Base-by-base conservation (phyloP, 2,329 filamentous ascomycete species). In the Phoma herbarum region DNA sequence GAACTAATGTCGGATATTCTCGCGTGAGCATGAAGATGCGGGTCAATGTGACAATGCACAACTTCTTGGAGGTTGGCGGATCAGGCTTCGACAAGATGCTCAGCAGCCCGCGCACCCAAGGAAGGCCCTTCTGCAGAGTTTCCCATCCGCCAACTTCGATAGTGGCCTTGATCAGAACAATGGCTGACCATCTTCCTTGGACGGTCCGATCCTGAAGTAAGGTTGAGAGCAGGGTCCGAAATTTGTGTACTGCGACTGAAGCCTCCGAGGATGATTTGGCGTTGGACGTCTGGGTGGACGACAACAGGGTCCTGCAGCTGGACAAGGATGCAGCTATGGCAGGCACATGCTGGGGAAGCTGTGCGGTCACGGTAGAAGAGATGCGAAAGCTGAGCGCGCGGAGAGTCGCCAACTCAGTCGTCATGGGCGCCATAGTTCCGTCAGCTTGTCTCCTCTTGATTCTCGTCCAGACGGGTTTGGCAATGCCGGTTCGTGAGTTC, bases 91-190 rank as follows among this genome's bases (percentile, higher is more conserved):
- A 88, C 35, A 97, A 76, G 52, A 96, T 85, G 1, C 85, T 84
- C 50, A 97, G 78, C 29, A 97, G 79, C n/a, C 86, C 88, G 65
- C 86, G 83, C 61, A 95, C 88, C 91, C 94, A 97, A 2, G 88
- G 83, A 68, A 88, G 87, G 31, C 86, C 86, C 52, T 86, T 87
- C 62, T 88, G 87, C 59, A 97, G 82, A 57, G 90, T 86, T 71
- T 96, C 92, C 87, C 90, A 92, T 44, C 92, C 92, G 23, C 93
- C 93, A 39, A 90, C 86, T 69, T 97, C 93, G 42, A 97, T 82
- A 4, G 89, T 82, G 4, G 90, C 86, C 79, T 97, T 97, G 76
- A 93, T 85, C 47, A 97, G 79, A 16, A 90, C 88, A 42, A 91
- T 86, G 7, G 89, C 93, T 18, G 88, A 85, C 80, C 94, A 96